Base-by-base conservation (phyloP, 108 stramenopile genomes). In the Nitzschia sp. region DNA sequence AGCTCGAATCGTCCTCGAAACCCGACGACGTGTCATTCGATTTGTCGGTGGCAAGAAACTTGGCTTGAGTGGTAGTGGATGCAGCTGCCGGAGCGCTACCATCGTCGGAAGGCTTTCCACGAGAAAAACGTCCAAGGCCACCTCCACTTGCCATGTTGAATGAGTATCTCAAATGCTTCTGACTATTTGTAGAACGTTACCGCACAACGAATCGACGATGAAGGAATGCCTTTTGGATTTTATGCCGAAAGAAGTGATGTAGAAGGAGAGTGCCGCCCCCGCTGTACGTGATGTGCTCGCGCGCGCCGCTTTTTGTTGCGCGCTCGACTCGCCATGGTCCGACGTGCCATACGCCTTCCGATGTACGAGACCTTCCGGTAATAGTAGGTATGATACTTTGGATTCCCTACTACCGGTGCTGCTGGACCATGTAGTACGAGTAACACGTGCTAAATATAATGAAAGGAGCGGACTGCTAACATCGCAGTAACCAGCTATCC, bases 121-220 rank as follows among this genome's bases (percentile, higher is more conserved):
- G 56, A 9, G 56, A 25, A 21, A 57, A 57, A 13, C 56, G 56
- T 3, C 56, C 56, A 4, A 57, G 31, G 2, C 56, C 56, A 18
- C 56, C 56, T 32, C 13, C 26, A 29, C 6, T 29, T 30, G 56
- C 56, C 56, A 57, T 57, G 8, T 9, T 23, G 11, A 13, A 42
- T 6, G 38, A 42, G 38, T 13, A 13, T 42, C 38, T 6, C 9
- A 13, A 9, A 42, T 42, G 38, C 9, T 42, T 42, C 9, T 6
- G 13, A 42, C 38, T 6, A 42, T 13, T 42, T 42, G 38, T 42
- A 6, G 6, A 42, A 6, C 38, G 38, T 6, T 42, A 42, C 38
- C 9, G 13, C 9, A 13, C 13, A 42, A 6, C 38, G 38, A 13
- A 9, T 6, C 38, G 38, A 42, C 38, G 38, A 42, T 6, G 38